Evolutionary conservation across 148 eudicot genomes (phyloP).

Genomic region (Spergularia marina): DNA sequence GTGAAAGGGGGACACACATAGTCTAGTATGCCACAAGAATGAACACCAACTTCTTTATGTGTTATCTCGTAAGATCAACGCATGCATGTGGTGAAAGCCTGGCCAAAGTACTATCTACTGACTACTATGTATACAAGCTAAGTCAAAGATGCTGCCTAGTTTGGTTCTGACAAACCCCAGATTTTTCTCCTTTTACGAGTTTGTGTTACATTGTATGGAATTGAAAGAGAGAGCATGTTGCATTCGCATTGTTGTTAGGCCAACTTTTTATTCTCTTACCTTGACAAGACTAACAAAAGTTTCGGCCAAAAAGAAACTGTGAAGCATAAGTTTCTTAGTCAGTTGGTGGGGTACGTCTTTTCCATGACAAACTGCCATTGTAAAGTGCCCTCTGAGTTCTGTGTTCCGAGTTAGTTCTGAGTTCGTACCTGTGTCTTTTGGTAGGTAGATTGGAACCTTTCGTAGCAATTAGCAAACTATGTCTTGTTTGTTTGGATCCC

Average conservation of each 20-base stretch:
- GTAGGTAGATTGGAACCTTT: too few relatives aligned
- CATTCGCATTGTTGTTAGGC: neutral
- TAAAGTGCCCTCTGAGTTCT: neutral
- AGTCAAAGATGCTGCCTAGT: constrained; percentile 13
- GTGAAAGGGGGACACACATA: too few relatives aligned
- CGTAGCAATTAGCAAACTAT: too few relatives aligned
- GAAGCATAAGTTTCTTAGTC: constrained; percentile 4
- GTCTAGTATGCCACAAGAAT: too few relatives aligned
- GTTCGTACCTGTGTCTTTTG: too few relatives aligned
- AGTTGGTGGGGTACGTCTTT: neutral
- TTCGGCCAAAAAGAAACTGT: neutral
- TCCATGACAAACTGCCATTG: neutral
- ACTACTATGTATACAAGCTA: neutral
- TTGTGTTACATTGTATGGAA: neutral
- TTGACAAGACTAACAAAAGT: constrained; percentile 23
- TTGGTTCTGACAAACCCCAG: constrained; percentile 6
- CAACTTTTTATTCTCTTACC: neutral
- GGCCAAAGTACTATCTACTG: neutral
- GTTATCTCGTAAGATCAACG: neutral
- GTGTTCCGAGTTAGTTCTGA: too few relatives aligned
- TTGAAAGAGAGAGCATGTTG: constrained; percentile 4
- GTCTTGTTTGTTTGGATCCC: too few relatives aligned
- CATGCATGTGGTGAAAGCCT: constrained; percentile 22
- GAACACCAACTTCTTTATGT: too few relatives aligned
- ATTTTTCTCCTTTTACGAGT: neutral